Evolutionary conservation across 2,329 filamentous ascomycete genomes (phyloP), one percentile per base, ranked within the genome.

Genomic region (Epichloe scottii): DNA sequence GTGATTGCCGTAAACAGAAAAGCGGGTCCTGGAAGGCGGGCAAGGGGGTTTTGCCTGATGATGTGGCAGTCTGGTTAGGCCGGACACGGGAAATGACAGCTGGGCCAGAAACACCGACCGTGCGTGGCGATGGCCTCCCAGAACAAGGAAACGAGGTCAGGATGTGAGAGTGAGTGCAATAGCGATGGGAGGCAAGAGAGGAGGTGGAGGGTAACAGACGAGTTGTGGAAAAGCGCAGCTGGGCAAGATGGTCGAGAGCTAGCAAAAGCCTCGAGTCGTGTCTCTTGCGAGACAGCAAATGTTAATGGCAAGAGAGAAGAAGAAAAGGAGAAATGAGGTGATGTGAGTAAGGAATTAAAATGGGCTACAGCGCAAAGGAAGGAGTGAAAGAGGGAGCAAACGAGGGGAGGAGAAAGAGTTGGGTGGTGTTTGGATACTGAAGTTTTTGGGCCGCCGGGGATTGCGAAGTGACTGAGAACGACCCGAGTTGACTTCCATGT

Each of bases 231-330:
- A 17, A 26, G 44, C 26, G 52, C 46, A 35, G 47, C 34, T 50
- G 45, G 52, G 49, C 52, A 51, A 50, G 46, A 54, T 53, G 57
- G 62, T 63, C 72, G 71, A 77, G 68, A 66, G 68, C 74, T 76
- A 77, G 63, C 65, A 55, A 76, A 71, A 71, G 68, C 65, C 68
- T 71, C 68, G 67, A 68, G 53, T 53, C 53, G 59, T 54, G 57
- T 53, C 57, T 60, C 59, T 54, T 48, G 19, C 47, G 49, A 55
- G 56, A 52, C 53, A 56, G 55, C 52, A 57, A 58, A 59, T 56
- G 61, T 59, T 57, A 56, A 62, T 56, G 57, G 46, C 53, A 56
- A 57, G 54, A 57, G 49, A 53, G 56, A 58, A 55, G 46, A 59
- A 55, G 52, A 52, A 59, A 55, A 56, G 53, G 54, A 57, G 55